These are phyloP conservation scores for Marsdenia floribunda DNA, from an alignment of 257 asterid genomes.

Conservation along the genomic window DNA sequence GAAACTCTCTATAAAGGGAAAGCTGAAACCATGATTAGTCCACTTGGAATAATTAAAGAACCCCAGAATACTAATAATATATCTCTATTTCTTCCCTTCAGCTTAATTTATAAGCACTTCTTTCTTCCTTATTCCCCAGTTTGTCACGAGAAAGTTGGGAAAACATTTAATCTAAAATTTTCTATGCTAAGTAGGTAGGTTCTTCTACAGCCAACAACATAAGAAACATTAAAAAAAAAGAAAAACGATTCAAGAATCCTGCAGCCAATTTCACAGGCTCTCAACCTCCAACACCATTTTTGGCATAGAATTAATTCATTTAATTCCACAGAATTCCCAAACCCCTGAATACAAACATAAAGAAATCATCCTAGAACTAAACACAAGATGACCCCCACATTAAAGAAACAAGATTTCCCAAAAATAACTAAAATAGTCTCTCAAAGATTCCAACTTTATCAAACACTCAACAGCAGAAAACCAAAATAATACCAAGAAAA, in stretches of 20 bases:
- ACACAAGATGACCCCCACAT: background rate
- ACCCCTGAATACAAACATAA: background rate
- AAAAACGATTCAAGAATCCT: background rate
- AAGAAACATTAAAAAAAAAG: background rate
- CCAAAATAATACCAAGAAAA: background rate
- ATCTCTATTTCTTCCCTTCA: background rate
- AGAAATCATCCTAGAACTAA: background rate
- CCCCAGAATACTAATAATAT: background rate
- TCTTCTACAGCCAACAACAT: background rate
- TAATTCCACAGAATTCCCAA: background rate
- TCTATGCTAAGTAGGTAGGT: background rate
- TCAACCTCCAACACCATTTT: background rate
- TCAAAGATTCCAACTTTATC: conserved; percentile 1
- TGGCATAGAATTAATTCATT: background rate
- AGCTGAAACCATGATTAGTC: background rate
- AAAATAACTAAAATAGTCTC: background rate
- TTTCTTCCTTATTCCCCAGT: background rate
- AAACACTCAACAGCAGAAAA: background rate
- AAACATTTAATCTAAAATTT: background rate
- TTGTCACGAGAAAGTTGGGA: background rate
- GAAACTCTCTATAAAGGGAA: background rate
- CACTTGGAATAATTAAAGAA: background rate
- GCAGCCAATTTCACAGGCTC: background rate
- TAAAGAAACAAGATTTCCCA: background rate
- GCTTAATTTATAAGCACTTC: background rate